Conservation (phyloP, 371 early-diverging fungal genomes). For the Parasitella parasitica region DNA sequence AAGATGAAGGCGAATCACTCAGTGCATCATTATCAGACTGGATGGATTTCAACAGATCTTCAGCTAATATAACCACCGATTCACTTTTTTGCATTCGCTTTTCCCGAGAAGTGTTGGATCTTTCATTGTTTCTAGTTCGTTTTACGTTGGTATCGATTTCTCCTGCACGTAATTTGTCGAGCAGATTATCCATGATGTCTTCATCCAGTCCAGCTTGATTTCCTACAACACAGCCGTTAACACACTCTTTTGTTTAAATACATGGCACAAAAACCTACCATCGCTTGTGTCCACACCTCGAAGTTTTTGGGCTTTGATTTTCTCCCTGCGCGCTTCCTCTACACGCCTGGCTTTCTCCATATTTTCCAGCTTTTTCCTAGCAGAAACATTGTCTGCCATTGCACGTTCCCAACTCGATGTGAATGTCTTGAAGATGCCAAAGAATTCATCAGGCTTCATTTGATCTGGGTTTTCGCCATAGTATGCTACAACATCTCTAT, state of each 20-base stretch:
- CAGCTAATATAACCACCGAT: conserved; percentile 65
- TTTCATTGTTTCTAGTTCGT: conserved; percentile 29
- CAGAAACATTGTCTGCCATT: conserved; percentile 47
- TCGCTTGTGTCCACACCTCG: conserved; percentile 52
- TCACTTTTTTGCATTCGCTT: conserved; percentile 59
- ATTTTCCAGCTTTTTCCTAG: conserved; percentile 42
- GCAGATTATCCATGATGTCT: conserved; percentile 79
- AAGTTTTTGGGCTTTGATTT: conserved; percentile 42
- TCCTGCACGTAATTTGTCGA: conserved; percentile 74
- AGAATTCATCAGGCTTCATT: conserved; percentile 89
- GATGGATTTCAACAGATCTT: conserved; percentile 70
- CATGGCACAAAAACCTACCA: conserved; percentile 11
- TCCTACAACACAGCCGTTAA: conserved; percentile 16
- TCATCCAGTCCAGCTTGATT: conserved; percentile 45
- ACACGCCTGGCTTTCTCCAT: conserved; percentile 41
- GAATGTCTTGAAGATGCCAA: conserved; percentile 84
- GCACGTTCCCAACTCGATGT: conserved; percentile 70
- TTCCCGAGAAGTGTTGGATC: conserved; percentile 36
- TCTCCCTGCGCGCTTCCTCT: conserved; percentile 48
- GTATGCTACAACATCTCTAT: conserved; percentile 66
- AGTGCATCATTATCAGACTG: conserved; percentile 44
- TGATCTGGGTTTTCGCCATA: conserved; percentile 82
- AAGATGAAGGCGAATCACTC: background rate
- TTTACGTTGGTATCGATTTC: conserved; percentile 64
- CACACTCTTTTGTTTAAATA: background rate